A percentile compares a stretch with the other conserved stretches of the same genome.
phyloP scores from a whole-genome alignment of 148 eudicot genomes.

The Vaccinium corymbosum region DNA sequence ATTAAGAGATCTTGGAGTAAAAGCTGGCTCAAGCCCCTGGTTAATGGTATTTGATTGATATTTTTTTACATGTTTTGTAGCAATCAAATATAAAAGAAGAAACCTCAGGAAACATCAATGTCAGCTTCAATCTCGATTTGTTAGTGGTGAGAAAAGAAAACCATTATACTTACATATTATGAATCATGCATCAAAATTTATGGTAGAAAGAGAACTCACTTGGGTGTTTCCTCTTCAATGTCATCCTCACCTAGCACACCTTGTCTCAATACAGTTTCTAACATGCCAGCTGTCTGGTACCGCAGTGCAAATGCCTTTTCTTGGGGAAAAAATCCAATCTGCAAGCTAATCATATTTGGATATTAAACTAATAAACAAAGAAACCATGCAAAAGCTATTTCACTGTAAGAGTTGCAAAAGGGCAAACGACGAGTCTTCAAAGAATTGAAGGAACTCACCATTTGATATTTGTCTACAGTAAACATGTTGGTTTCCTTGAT shows the following conservation, averaged over 20 bases:
- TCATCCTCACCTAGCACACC: constrained; percentile 98
- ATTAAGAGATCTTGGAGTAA: background rate
- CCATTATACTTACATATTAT: background rate
- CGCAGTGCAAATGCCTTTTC: constrained; percentile 87
- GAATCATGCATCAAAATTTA: background rate
- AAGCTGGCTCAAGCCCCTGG: background rate
- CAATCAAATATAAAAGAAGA: background rate
- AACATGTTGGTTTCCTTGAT: constrained; percentile 96
- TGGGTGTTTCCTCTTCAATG: constrained; percentile 86
- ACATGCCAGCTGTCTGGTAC: constrained; percentile 96
- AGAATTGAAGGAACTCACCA: constrained; percentile 47
- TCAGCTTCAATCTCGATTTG: background rate
- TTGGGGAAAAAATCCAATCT: constrained; percentile 81
- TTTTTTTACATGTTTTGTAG: background rate
- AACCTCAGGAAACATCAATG: background rate
- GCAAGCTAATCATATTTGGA: constrained; percentile 57
- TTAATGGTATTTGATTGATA: background rate
- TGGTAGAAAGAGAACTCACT: constrained; percentile 35
- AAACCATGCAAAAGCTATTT: background rate
- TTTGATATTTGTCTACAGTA: constrained; percentile 96
- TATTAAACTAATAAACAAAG: constrained; percentile 27
- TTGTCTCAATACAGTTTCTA: constrained; percentile 76
- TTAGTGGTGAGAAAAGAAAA: background rate
- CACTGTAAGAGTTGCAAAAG: background rate
- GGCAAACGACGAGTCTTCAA: background rate